Conservation (phyloP, 768 basidiomycete species). For the Chiua virens region DNA sequence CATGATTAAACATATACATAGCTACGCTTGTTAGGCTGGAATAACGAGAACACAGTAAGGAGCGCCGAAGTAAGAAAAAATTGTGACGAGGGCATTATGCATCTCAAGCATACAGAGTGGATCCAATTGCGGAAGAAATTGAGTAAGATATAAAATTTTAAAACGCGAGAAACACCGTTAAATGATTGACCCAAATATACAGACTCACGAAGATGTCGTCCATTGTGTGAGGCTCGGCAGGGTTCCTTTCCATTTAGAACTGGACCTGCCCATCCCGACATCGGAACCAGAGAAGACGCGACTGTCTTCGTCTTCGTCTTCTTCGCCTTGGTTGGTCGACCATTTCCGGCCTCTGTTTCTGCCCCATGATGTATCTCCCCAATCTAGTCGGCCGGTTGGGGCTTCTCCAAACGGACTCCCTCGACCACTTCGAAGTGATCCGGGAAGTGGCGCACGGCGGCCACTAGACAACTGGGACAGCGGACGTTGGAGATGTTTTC, state of each 20-base stretch:
- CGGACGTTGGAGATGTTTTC: slow-evolving; percentile 52
- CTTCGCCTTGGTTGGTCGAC: slow-evolving; percentile 28
- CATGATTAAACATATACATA: slow-evolving; percentile 15
- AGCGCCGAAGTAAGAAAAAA: slow-evolving; percentile 3
- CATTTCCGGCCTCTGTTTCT: slow-evolving; percentile 23
- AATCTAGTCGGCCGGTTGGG: slow-evolving; percentile 6
- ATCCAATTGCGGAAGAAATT: slow-evolving; percentile 8
- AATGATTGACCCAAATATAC: neutral
- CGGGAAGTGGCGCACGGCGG: slow-evolving; percentile 12
- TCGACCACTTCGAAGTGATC: slow-evolving; percentile 18
- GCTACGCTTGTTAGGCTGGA: slow-evolving; percentile 11
- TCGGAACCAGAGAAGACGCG: slow-evolving; percentile 24
- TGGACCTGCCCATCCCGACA: slow-evolving; percentile 10
- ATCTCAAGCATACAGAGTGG: slow-evolving; percentile 12
- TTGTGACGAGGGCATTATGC: slow-evolving; percentile 2
- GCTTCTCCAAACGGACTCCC: slow-evolving; percentile 16
- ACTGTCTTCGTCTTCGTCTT: slow-evolving; percentile 28
- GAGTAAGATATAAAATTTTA: slow-evolving; percentile 4
- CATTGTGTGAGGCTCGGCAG: slow-evolving; percentile 35
- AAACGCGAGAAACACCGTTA: neutral
- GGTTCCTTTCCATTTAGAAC: slow-evolving; percentile 31
- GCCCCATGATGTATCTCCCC: slow-evolving; percentile 23
- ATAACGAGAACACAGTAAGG: slow-evolving; percentile 3
- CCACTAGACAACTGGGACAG: slow-evolving; percentile 6
- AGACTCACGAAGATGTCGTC: slow-evolving; percentile 25